These are phyloP conservation scores for Raphanus hybrid DNA, from an alignment of 441 rosid species.

Conservation along the genomic window DNA sequence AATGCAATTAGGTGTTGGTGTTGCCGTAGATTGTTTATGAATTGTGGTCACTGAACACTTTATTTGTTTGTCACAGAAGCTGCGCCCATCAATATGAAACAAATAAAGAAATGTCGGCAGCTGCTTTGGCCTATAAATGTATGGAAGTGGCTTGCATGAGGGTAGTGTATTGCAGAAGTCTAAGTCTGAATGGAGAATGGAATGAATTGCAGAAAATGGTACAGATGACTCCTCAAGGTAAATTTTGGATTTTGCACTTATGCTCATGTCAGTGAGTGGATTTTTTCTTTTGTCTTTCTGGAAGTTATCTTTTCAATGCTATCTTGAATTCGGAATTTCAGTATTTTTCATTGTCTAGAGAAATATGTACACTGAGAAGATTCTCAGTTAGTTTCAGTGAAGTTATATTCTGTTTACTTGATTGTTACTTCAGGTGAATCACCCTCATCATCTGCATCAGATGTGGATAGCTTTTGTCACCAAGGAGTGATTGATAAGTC, in stretches of 20 bases:
- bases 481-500: too few relatives aligned
- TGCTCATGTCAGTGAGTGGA: too few relatives aligned
- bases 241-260: conserved; percentile 1
- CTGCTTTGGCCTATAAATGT: conserved; percentile 92
- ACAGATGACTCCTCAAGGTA: conserved; percentile 69
- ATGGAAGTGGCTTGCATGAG: conserved; percentile 85
- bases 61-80: conserved; percentile 51
- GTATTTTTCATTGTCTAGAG: conserved; percentile 13
- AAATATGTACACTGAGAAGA: too few relatives aligned
- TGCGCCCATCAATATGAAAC: conserved; percentile 80
- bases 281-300: neutral
- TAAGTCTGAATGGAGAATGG: conserved; percentile 54
- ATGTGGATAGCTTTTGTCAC: too few relatives aligned
- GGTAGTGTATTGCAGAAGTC: conserved; percentile 56
- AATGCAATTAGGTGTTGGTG: conserved; percentile 7
- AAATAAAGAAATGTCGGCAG: conserved; percentile 73
- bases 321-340: conserved; percentile 6
- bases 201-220: conserved; percentile 64
- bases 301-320: conserved; percentile 22
- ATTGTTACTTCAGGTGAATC: too few relatives aligned
- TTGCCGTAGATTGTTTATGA: conserved; percentile 17
- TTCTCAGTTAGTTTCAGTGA: too few relatives aligned
- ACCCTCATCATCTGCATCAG: too few relatives aligned
- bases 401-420: too few relatives aligned
- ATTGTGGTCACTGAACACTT: conserved; percentile 21